Evolutionary conservation across 345 rosid species (phyloP).

Genomic region (Eucalyptus virginea): DNA sequence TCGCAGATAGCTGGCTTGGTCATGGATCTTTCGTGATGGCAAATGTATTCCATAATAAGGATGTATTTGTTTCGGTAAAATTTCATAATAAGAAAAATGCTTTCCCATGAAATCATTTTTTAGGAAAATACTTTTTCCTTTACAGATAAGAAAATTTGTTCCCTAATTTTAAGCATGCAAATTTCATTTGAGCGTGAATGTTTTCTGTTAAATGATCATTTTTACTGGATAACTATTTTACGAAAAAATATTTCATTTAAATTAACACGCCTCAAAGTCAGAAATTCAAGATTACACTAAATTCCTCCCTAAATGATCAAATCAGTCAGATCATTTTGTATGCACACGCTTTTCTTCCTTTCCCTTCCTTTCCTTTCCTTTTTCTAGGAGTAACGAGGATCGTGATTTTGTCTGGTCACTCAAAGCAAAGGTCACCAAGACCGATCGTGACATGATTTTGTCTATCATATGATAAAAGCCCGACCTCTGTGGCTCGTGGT

Average conservation of each 20-base stretch:
- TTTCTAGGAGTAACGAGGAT: not conserved
- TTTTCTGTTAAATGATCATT: not conserved
- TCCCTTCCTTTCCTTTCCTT: not conserved
- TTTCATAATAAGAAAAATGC: not conserved
- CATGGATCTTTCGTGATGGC: not conserved
- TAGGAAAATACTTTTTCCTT: not conserved
- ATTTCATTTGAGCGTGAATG: fast-evolving
- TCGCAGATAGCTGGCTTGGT: not conserved
- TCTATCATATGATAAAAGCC: not conserved
- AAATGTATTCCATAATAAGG: not conserved
- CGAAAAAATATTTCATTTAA: fast-evolving
- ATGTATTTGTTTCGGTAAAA: not conserved
- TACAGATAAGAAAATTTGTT: not conserved
- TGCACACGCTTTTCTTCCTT: not conserved
- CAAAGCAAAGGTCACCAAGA: not conserved
- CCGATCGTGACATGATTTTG: not conserved
- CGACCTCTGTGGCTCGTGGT: not conserved
- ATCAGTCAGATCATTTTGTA: not conserved
- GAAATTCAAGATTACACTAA: not conserved
- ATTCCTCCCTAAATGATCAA: not conserved
- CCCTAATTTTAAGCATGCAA: not conserved
- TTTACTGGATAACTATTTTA: not conserved
- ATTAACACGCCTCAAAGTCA: not conserved
- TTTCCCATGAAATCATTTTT: not conserved
- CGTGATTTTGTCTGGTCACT: not conserved